A percentile compares a stretch with the other conserved stretches of the same genome.
These are phyloP conservation scores for Skeletonema marinoi DNA, from an alignment of 108 stramenopile genomes.

Conservation along the genomic window DNA sequence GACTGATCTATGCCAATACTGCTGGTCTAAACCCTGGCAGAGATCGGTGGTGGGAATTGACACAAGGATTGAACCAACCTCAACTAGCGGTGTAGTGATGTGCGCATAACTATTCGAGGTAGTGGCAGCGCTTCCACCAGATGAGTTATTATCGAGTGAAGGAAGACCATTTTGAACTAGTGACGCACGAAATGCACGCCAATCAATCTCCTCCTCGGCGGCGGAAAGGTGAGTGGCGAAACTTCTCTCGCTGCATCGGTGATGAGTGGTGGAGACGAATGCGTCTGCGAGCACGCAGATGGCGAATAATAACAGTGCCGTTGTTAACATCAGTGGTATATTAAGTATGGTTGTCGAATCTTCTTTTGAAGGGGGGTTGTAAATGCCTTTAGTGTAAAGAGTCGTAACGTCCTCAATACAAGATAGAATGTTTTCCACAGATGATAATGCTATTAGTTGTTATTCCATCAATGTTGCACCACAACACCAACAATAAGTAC, in stretches of 20 bases:
- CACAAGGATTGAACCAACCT: constrained; percentile 28
- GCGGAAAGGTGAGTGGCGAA: background rate
- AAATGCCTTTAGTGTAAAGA: no score
- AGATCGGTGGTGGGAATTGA: constrained; percentile 36
- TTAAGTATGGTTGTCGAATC: no score
- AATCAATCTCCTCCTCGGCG: constrained; percentile 13
- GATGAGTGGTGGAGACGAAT: background rate
- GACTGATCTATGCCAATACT: constrained; percentile 39
- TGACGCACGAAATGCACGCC: constrained; percentile 41
- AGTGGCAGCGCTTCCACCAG: background rate
- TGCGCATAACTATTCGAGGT: constrained; percentile 5
- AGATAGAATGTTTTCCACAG: no score
- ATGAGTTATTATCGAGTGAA: constrained; percentile 1
- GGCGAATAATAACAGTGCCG: background rate
- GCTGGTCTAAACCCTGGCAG: constrained; percentile 39
- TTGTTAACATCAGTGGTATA: no score
- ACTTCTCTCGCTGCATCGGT: background rate
- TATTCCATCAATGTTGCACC: no score
- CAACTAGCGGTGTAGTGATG: constrained; percentile 30
- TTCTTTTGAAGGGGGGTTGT: no score
- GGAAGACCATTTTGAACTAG: constrained; percentile 39
- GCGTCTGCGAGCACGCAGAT: background rate
- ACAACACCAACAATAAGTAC: no score
- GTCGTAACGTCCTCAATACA: no score
- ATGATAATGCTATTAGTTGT: no score